Percentiles rank a stretch among this genome's conserved stretches.
Conservation (phyloP, 805 yeast genomes). For the Maudiozyma turicensis region DNA sequence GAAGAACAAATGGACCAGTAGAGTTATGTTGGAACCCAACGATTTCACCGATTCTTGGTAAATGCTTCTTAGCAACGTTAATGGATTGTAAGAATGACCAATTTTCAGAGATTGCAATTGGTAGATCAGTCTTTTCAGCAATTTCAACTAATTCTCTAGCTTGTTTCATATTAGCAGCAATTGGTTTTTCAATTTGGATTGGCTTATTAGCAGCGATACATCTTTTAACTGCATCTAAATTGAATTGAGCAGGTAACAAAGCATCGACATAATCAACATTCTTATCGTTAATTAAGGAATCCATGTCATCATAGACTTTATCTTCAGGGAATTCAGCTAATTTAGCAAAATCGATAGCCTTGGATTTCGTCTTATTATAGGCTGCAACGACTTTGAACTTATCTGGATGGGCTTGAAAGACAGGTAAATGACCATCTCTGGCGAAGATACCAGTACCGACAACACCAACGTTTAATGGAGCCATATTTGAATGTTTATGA, state of each 20-base stretch:
- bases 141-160: slow-evolving; percentile 71
- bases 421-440: slow-evolving; percentile 71
- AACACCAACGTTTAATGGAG: slow-evolving; percentile 47
- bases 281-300: slow-evolving; percentile 56
- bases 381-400: slow-evolving; percentile 56
- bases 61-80: slow-evolving; percentile 40
- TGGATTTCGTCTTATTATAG: slow-evolving; percentile 72
- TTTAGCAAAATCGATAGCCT: slow-evolving; percentile 73
- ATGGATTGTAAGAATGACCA: slow-evolving; percentile 70
- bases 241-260: slow-evolving; percentile 79
- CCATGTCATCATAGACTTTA: slow-evolving; percentile 52
- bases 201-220: slow-evolving; percentile 74
- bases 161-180: slow-evolving; percentile 75
- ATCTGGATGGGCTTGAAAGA: slow-evolving; percentile 41
- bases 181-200: slow-evolving; percentile 78
- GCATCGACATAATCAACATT: slow-evolving; percentile 73
- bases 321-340: slow-evolving; percentile 41
- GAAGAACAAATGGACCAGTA: slow-evolving; percentile 59
- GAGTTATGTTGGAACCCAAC: slow-evolving; percentile 63
- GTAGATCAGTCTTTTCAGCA: slow-evolving; percentile 50
- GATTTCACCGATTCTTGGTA: slow-evolving; percentile 63
- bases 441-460: slow-evolving; percentile 89
- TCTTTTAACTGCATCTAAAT: slow-evolving; percentile 53
- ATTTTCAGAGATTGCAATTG: slow-evolving; percentile 75
- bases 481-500: slow-evolving; percentile 5